Conservation (phyloP, 2,329 filamentous ascomycete genomes). For the Exophiala sideris region DNA sequence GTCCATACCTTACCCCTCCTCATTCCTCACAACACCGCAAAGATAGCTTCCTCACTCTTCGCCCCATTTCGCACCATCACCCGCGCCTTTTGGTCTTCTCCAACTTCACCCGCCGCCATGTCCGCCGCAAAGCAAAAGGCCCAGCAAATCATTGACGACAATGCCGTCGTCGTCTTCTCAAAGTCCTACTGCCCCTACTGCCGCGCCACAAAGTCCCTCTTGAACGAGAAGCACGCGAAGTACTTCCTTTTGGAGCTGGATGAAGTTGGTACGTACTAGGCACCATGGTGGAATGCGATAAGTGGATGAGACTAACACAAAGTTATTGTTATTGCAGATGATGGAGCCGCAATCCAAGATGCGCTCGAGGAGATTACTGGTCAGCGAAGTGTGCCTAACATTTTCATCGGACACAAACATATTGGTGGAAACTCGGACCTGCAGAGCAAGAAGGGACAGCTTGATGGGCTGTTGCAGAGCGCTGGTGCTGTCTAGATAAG, state of each 20-base stretch:
- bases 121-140: constrained; percentile 79
- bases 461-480: constrained; percentile 62
- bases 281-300: no score
- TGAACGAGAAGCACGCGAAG: constrained; percentile 68
- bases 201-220: constrained; percentile 69
- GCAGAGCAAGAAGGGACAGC: constrained; percentile 61
- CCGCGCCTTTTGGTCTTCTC: constrained; percentile 63
- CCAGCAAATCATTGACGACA: constrained; percentile 81
- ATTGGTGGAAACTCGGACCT: constrained; percentile 95
- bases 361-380: constrained; percentile 75
- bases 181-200: constrained; percentile 98
- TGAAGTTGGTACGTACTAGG: constrained; percentile 72
- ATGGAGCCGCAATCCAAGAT: constrained; percentile 77
- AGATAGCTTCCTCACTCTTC: constrained; percentile 54
- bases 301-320: no score
- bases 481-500: constrained; percentile 57
- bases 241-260: constrained; percentile 80
- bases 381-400: constrained; percentile 91
- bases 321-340: constrained; percentile 56
- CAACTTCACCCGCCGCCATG: constrained; percentile 64
- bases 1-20: background rate
- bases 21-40: constrained; percentile 22
- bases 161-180: constrained; percentile 90
- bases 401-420: constrained; percentile 86
- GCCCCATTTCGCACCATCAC: constrained; percentile 57